Base-by-base conservation (phyloP, 2,329 filamentous ascomycete species). In the Trichophaea hybrida region DNA sequence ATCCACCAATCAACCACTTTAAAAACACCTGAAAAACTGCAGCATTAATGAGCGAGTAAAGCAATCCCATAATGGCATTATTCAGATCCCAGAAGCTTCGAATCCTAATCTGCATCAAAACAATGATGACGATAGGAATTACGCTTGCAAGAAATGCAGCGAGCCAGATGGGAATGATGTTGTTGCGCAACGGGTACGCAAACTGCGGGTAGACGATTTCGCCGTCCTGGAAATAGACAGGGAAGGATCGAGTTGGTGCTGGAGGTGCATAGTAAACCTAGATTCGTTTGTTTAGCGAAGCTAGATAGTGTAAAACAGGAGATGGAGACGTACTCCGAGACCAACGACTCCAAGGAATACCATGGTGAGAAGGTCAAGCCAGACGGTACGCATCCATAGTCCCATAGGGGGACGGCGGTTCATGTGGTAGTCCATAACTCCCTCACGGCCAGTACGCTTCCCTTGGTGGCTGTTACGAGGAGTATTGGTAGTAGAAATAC, bases 21-120 rank as follows among this genome's bases (percentile, higher is more conserved):
- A 88, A 68, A 68, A 87, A 83, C 65, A 88, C 84, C 68, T 88
- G 85, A 73, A 88, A 86, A 54, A 88, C 80, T n/a, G 83, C 81
- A 2, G 82, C 82, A 5, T 77, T 75, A 72, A 87, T 85, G 63
- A 87, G 76, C 0, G 80, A 76, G 74, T 88, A 88, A 0, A 87
- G 72, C 0, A 88, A 77, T 12, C 84, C 85, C 52, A 86, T 76
- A 53, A 82, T 74, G 49, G 79, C 84, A 69, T 88, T 88, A 74
- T 87, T 87, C 68, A 81, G 74, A 59, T 84, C 81, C 81, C 81
- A 84, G 73, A 84, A 84, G 6, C 78, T 82, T 58, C 80, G 78
- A 51, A 86, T 75, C 53, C 83, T 80, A 65, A 87, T 77, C 71
- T 88, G 84, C 73, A 82, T 78, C 57, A 82, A 65, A 2, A 85